Conservation (phyloP, 768 basidiomycete species). For the Termitomyces sp. region DNA sequence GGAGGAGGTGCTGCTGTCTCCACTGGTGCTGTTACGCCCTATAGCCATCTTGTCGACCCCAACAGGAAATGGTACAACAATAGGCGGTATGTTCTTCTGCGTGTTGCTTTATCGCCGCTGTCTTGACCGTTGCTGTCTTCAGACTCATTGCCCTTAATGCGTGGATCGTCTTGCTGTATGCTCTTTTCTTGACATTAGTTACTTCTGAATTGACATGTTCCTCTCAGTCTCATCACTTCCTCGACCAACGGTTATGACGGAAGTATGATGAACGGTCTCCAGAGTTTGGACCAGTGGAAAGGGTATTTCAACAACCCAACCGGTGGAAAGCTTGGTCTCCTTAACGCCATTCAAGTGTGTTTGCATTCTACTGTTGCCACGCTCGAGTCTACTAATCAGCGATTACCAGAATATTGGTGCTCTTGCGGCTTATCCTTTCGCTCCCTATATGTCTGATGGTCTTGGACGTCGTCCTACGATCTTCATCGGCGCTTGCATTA, state of each 20-base stretch:
- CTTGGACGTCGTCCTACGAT: constrained; percentile 66
- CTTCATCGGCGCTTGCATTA: constrained; percentile 67
- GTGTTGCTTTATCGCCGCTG: background rate
- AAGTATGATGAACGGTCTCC: constrained; percentile 79
- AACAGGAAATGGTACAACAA: constrained; percentile 77
- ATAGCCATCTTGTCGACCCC: constrained; percentile 58
- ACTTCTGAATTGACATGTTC: background rate
- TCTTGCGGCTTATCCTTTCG: constrained; percentile 65
- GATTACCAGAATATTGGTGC: constrained; percentile 66
- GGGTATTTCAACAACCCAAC: constrained; percentile 56
- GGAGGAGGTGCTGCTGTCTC: constrained; percentile 46
- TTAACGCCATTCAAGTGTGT: constrained; percentile 72
- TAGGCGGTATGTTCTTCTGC: constrained; percentile 40
- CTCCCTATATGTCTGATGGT: constrained; percentile 69
- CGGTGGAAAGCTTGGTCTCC: constrained; percentile 56
- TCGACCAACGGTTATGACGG: constrained; percentile 77
- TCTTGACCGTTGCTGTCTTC: background rate
- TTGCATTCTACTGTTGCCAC: background rate
- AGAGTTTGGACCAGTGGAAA: constrained; percentile 63
- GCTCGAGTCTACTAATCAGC: background rate
- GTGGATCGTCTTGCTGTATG: constrained; percentile 68
- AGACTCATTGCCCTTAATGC: constrained; percentile 62
- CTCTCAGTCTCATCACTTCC: constrained; percentile 62
- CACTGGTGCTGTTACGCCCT: constrained; percentile 25
- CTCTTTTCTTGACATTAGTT: background rate